phyloP scores from a whole-genome alignment of 441 rosid genomes.

The Brassica balearica region DNA sequence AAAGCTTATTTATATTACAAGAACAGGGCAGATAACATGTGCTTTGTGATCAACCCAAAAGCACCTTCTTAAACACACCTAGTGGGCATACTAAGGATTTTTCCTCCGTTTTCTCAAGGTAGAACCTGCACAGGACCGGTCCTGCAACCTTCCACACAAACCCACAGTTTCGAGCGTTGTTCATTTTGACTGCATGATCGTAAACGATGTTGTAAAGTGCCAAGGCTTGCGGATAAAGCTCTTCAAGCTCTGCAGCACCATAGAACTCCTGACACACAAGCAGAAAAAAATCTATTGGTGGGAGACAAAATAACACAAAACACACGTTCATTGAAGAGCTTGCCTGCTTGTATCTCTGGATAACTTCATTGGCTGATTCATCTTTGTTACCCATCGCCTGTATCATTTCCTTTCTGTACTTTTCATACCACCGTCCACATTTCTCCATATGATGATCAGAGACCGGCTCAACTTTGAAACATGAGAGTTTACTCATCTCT shows the following conservation, averaged over 20 bases:
- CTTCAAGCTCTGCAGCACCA: slow-evolving; percentile 59
- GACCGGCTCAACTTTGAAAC: slow-evolving; percentile 46
- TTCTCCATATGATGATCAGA: slow-evolving; percentile 35
- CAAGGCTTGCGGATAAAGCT: slow-evolving; percentile 53
- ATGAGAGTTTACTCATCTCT: slow-evolving; percentile 63
- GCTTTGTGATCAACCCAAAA: slow-evolving; percentile 32
- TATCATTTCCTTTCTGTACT: slow-evolving; percentile 61
- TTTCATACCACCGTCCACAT: slow-evolving; percentile 46
- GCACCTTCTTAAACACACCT: slow-evolving; percentile 48
- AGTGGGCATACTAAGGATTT: slow-evolving; percentile 30
- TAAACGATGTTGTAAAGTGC: slow-evolving; percentile 64
- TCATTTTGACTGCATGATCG: slow-evolving; percentile 39
- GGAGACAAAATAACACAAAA: neutral
- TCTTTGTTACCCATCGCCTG: slow-evolving; percentile 37
- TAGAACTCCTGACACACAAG: slow-evolving; percentile 53
- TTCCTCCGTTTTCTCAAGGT: slow-evolving; percentile 36
- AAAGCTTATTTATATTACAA: slow-evolving; percentile 11
- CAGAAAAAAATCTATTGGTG: neutral
- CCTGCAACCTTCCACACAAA: slow-evolving; percentile 90
- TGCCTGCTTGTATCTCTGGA: slow-evolving; percentile 43
- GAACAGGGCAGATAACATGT: neutral
- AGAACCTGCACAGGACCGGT: slow-evolving; percentile 52
- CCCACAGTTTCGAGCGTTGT: slow-evolving; percentile 35
- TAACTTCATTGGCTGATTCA: neutral
- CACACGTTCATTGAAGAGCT: neutral